Base-by-base conservation (phyloP, 2,329 filamentous ascomycete species). In the Epicoccum sorghinum region DNA sequence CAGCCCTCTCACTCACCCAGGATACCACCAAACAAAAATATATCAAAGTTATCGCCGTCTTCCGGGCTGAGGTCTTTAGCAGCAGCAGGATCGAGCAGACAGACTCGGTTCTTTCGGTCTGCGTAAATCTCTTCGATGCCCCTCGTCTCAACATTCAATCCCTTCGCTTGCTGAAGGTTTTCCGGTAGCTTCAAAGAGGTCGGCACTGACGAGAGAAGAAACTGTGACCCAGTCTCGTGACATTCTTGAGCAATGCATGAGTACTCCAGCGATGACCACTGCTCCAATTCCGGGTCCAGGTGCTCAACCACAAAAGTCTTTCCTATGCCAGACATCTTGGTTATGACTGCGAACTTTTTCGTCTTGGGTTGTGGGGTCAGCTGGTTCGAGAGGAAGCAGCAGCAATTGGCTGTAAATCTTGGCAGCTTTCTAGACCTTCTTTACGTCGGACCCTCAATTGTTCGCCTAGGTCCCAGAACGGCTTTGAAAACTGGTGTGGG, bases 281-380 rank as follows among this genome's bases (percentile, higher is more conserved):
- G 85, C 30, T 96, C 95, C 27, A 99, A 83, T 77, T 99, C 95
- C 36, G 90, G 88, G 78, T 99, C 95, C 61, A 99, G 87, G 77
- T 99, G 93, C 80, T 98, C 93, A 66, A 98, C 93, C 68, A 98
- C 90, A 78, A 95, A 97, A 38, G 87, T 93, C 77, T 92, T 90
- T 57, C 65, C 69, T 18, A 64, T 38, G 62, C 61, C 58, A 39
- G 71, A 60, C 72, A 74, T 74, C 40, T 57, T 57, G 44, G 47
- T 10, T 37, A 24, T 23, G 37, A 54, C 23, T 40, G 41, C 48
- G 62, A 59, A 56, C 49, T 49, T 55, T 55, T 53, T 46, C 13
- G 51, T 54, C 45, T 42, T 38, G 9, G 45, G 46, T n/a, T 45
- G 41, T 37, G 7, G 9, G 36, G 37, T 47, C 41, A 50, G 42